Conservation (phyloP, 306 rosid genomes). For the Adenanthera pavonina region DNA sequence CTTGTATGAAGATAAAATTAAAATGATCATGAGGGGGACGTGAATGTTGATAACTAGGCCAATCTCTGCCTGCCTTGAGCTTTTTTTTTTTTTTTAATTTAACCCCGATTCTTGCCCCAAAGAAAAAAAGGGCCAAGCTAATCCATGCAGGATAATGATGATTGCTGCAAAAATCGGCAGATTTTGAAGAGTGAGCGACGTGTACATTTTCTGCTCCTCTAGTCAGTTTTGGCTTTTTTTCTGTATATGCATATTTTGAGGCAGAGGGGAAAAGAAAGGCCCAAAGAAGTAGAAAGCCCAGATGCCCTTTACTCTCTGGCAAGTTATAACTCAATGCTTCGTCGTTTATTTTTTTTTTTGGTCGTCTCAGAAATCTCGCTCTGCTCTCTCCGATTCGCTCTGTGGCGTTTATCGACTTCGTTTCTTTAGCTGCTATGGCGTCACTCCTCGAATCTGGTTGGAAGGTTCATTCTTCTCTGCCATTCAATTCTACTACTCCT, state of each 20-base stretch:
- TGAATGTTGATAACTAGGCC: no score
- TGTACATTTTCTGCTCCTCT: not conserved
- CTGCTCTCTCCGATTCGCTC: not conserved
- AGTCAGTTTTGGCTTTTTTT: not conserved
- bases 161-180: conserved; percentile 32
- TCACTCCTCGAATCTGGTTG: conserved; percentile 70
- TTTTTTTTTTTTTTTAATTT: no score
- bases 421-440: conserved; percentile 49
- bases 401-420: not conserved
- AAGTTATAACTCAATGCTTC: not conserved
- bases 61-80: no score
- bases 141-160: conserved; percentile 10
- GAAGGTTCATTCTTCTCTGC: conserved; percentile 51
- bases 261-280: not conserved
- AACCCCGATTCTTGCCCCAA: no score
- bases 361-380: not conserved
- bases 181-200: not conserved
- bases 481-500: not conserved
- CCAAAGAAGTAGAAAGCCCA: not conserved
- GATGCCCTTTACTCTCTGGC: not conserved
- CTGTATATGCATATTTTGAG: not conserved
- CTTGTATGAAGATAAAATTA: no score
- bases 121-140: not conserved
- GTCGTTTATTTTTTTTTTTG: no score
- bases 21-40: no score